These are phyloP conservation scores for Aspergillus sp. DNA, from an alignment of 2,329 filamentous ascomycete species.

Conservation along the genomic window DNA sequence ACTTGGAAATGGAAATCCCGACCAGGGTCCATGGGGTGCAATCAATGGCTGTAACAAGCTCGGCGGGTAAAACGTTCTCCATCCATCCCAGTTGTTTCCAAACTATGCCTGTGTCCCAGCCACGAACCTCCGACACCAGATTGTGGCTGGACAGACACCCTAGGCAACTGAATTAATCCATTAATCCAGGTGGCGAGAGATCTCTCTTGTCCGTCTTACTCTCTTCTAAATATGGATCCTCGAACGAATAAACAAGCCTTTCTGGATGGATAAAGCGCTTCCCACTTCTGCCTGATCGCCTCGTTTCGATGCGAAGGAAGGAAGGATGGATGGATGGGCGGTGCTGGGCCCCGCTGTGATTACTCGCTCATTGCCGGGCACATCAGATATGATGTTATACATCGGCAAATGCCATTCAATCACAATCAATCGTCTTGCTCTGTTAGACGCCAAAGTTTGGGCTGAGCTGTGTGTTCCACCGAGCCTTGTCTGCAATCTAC, in stretches of 20 bases:
- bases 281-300: not conserved
- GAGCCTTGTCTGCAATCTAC: not conserved
- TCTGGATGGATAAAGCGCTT: slow-evolving; percentile 1
- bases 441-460: not conserved
- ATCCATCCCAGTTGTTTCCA: not conserved
- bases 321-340: too few species aligned
- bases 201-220: too few species aligned
- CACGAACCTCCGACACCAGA: not conserved
- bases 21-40: not conserved
- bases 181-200: not conserved
- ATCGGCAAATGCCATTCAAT: not conserved
- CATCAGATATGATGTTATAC: not conserved
- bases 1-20: not conserved
- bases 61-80: not conserved
- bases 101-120: not conserved
- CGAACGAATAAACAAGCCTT: not conserved
- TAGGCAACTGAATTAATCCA: not conserved
- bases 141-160: not conserved
- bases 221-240: not conserved
- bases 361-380: not conserved
- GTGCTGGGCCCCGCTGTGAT: not conserved
- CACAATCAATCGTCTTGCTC: not conserved
- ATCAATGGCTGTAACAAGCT: not conserved
- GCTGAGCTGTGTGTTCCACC: not conserved
- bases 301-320: not conserved